These are phyloP conservation scores for Golubevia pallescens DNA, from an alignment of 1,284 basidiomycete genomes.

Conservation along the genomic window DNA sequence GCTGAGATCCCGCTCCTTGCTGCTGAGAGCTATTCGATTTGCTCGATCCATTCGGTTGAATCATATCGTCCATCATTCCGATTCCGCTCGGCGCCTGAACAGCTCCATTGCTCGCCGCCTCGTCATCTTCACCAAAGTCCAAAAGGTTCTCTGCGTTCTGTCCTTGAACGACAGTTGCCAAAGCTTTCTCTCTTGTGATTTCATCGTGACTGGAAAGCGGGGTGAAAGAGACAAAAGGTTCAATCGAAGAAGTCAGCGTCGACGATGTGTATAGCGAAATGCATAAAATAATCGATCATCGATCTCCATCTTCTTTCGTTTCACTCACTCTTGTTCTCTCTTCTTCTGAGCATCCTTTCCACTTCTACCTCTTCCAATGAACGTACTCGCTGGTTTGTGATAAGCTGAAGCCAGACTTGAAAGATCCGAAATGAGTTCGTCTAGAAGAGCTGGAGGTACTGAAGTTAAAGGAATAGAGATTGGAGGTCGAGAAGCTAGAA, in stretches of 20 bases:
- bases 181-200: slow-evolving; percentile 73
- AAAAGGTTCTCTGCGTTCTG: slow-evolving; percentile 83
- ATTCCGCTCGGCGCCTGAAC: slow-evolving; percentile 17
- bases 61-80: slow-evolving; percentile 46
- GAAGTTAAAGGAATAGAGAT: slow-evolving; percentile 90
- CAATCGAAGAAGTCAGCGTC: too few relatives aligned
- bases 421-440: slow-evolving; percentile 75
- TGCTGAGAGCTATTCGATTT: slow-evolving; percentile 1
- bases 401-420: slow-evolving; percentile 89
- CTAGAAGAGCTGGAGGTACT: slow-evolving; percentile 85
- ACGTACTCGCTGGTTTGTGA: slow-evolving; percentile 80
- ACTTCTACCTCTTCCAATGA: slow-evolving; percentile 65
- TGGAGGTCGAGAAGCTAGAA: slow-evolving; percentile 86
- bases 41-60: slow-evolving; percentile 17
- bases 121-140: slow-evolving; percentile 59
- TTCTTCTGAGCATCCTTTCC: slow-evolving; percentile 36
- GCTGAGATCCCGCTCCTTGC: slow-evolving; percentile 13
- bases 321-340: neutral
- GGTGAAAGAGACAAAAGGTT: neutral
- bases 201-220: slow-evolving; percentile 24
- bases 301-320: neutral
- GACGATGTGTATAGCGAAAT: slow-evolving; percentile 2
- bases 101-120: slow-evolving; percentile 9
- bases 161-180: slow-evolving; percentile 85
- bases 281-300: neutral